Base-by-base conservation (phyloP, 2,329 filamentous ascomycete genomes). In the Helminthosporium solani region DNA sequence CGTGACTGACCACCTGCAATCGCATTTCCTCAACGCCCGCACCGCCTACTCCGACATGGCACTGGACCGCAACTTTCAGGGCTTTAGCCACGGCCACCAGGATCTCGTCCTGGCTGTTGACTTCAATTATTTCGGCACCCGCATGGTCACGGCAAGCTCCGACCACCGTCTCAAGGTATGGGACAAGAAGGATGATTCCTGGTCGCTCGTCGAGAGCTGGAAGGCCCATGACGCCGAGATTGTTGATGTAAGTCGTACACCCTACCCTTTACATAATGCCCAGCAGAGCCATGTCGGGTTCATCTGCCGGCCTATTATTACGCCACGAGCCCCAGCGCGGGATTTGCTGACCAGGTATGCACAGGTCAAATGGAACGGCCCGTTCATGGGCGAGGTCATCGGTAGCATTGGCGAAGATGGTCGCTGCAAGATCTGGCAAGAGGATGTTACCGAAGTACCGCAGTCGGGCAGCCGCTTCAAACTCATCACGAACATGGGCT, bases 101-200 rank as follows among this genome's bases (percentile, higher is more conserved):
- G 88, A 95, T 67, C 79, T 94, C 35, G 87, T 95, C 41, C 85
- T 91, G 54, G 86, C 89, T 44, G 85, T 92, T 50, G 86, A 89
- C 56, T 95, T 95, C 79, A 96, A 96, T 71, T 85, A 85, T 56
- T 95, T 95, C 69, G 92, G 91, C 58, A 91, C 90, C 61, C 88
- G 91, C 58, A 91, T 92, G 76, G 88, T 91, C 33, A 94, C 90
- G 2, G 90, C 90, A 27, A 94, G 90, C 15, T 88, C 92, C 15
- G 92, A 97, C 70, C 92, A 95, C 69, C 89, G 87, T 68, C 86
- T 97, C 62, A 90, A 91, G 66, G 87, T 96, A 52, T 96, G 92
- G 80, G 89, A 92, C 70, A 81, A 86, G 38, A 86, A 94, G 64
- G 84, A 80, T 47, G 77, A 85, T 56, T 83, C 84, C 33, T 96